Evolutionary conservation across 805 yeast genomes (phyloP), one percentile per base, ranked within the genome.

Genomic region (Metschnikowia gelsemii): DNA sequence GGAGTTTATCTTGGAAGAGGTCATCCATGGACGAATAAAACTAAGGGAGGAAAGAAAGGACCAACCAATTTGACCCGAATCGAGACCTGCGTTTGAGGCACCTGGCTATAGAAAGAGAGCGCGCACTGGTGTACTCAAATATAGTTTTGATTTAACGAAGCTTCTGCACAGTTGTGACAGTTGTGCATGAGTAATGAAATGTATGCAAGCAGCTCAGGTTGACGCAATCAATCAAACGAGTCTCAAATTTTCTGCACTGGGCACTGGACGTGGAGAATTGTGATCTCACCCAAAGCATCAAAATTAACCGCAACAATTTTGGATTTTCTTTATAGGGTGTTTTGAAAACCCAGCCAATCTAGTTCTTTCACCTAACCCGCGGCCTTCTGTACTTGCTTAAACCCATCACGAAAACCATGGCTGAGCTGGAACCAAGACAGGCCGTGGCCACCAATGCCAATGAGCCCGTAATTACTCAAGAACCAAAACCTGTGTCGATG

Each of bases 1-100:
- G 52, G 4, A 80, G 45, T 53, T 73, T 76, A 17, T 52, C 47
- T 24, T 39, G 35, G 18, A 48, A 43, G 8, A 52, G 50, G 23
- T 41, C 41, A 26, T 51, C 53, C 46, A 47, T 44, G 18, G 34
- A 21, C 20, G 8, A n/a, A n/a, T n/a, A n/a, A n/a, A n/a, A n/a
- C n/a, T n/a, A n/a, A n/a, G 16, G n/a, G 13, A 13, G 14, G 13
- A 29, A 9, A 11, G 14, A 36, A 11, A 11, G 19, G 28, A 8
- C 13, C 13, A 4, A 8, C 8, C 12, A 11, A 16, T 16, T 28
- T 13, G 20, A 16, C 14, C 20, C 27, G 18, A 14, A n/a, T 20
- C 21, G 20, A 28, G 31, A 7, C 20, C 12, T 20, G 31, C 17
- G 14, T 26, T 14, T 19, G 24, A 19, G 17, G 34, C 8, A 11